Conservation (phyloP, 495 filamentous ascomycete genomes). For the Talaromyces nanjingensis region DNA sequence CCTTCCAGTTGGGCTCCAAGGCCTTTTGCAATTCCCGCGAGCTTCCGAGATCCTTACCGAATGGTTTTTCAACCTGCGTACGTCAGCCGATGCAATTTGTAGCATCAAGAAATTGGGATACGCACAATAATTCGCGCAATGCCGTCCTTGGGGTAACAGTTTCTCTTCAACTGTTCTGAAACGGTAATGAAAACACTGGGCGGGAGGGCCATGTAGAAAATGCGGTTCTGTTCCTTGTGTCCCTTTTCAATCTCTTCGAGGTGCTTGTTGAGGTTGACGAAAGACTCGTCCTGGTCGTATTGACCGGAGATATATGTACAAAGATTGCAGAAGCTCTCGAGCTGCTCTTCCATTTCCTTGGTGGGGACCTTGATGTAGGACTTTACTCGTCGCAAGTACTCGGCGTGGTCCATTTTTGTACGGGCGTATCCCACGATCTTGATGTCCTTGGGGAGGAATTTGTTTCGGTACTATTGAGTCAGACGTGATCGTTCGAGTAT, state of each 20-base stretch:
- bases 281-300: conserved; percentile 96
- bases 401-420: conserved; percentile 97
- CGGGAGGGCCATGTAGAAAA: conserved; percentile 99
- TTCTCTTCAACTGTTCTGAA: conserved; percentile 92
- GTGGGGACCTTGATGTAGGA: conserved; percentile 98
- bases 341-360: conserved; percentile 93
- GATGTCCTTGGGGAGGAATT: conserved; percentile 96
- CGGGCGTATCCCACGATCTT: conserved; percentile 98
- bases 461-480: conserved; percentile 75
- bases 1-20: conserved; percentile 95
- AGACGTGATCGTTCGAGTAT: conserved; percentile 11
- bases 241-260: conserved; percentile 81
- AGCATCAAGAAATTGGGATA: conserved; percentile 14
- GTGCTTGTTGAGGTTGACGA: conserved; percentile 81
- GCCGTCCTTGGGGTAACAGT: conserved; percentile 86
- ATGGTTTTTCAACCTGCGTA: conserved; percentile 92
- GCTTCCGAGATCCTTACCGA: conserved; percentile 92
- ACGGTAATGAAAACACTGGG: conserved; percentile 98
- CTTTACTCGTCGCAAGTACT: conserved; percentile 87
- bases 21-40: conserved; percentile 94
- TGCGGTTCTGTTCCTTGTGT: conserved; percentile 74
- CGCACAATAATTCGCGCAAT: conserved; percentile 86
- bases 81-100: not conserved
- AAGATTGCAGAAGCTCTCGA: conserved; percentile 78
- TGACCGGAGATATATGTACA: conserved; percentile 94